phyloP scores from a whole-genome alignment of 768 basidiomycete species.

The Roridomyces roridus region DNA sequence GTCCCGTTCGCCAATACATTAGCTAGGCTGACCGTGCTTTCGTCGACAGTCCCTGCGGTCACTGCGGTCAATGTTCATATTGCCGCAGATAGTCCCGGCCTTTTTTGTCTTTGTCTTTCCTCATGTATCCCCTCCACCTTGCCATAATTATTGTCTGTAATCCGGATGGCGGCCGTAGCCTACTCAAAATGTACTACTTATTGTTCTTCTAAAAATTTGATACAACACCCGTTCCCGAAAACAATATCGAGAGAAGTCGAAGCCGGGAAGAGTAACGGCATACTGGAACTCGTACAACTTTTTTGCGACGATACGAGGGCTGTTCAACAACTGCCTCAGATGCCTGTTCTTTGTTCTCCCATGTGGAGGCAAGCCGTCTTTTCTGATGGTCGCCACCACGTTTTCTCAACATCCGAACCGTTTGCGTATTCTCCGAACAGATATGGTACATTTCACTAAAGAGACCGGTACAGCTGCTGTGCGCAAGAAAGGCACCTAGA shows the following conservation, averaged over 20 bases:
- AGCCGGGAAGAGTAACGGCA: constrained; percentile 12
- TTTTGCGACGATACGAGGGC: constrained; percentile 1
- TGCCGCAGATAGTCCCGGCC: too few species aligned
- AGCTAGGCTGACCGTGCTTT: too few species aligned
- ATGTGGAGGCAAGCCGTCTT: background rate
- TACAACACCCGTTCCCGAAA: background rate
- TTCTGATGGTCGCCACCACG: constrained; percentile 20
- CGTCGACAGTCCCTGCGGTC: too few species aligned
- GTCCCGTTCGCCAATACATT: too few species aligned
- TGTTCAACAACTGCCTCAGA: constrained; percentile 6
- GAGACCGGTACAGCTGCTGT: background rate
- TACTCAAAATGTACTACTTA: constrained; percentile 8
- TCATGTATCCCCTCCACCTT: too few species aligned
- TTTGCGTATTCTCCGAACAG: constrained; percentile 2
- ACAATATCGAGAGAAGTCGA: constrained; percentile 11
- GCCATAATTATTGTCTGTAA: background rate
- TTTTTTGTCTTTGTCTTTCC: too few species aligned
- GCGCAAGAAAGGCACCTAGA: constrained; percentile 44
- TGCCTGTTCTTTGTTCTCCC: background rate
- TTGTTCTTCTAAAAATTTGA: background rate
- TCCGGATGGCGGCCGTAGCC: background rate
- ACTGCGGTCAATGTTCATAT: too few species aligned
- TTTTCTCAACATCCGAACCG: constrained; percentile 11
- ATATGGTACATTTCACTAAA: constrained; percentile 9
- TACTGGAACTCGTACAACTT: background rate